Percentiles rank a stretch among this genome's conserved stretches.
phyloP scores from a whole-genome alignment of 352 stramenopile species.

The Hyaloperonospora brassicae region DNA sequence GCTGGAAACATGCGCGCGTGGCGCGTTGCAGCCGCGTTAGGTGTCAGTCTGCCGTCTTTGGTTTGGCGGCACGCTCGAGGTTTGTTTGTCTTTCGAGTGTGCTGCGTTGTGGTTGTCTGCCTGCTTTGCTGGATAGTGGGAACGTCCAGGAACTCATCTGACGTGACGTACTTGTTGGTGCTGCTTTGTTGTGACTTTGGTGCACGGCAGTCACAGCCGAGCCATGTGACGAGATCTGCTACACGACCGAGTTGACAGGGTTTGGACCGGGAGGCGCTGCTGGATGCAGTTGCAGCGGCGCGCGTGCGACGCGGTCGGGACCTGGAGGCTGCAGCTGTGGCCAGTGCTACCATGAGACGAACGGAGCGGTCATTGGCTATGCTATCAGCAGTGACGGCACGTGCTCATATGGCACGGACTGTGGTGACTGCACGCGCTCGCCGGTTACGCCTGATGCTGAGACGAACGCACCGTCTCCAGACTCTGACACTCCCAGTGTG shows the following conservation, averaged over 20 bases:
- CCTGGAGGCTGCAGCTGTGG: constrained; percentile 29
- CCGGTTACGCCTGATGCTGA: background rate
- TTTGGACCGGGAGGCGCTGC: constrained; percentile 26
- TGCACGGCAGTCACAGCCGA: constrained; percentile 19
- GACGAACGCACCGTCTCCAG: constrained; percentile 6
- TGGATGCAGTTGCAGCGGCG: constrained; percentile 30
- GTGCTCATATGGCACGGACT: constrained; percentile 29
- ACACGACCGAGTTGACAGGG: constrained; percentile 29
- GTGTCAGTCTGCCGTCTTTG: no score
- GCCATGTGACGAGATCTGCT: constrained; percentile 32
- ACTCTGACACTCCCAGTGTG: constrained; percentile 2
- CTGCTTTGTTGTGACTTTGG: constrained; percentile 1
- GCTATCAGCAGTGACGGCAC: constrained; percentile 23
- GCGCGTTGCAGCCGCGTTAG: no score
- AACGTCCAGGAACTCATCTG: background rate
- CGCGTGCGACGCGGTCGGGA: constrained; percentile 15
- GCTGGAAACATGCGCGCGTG: no score
- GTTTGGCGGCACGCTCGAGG: no score
- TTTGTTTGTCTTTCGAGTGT: no score
- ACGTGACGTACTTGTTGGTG: background rate
- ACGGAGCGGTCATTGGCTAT: constrained; percentile 26
- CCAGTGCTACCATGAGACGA: constrained; percentile 29
- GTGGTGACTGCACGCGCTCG: constrained; percentile 21
- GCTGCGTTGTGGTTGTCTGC: no score
- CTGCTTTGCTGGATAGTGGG: no score